Conservation (phyloP, 768 basidiomycete genomes). For the Mycena polygramma region DNA sequence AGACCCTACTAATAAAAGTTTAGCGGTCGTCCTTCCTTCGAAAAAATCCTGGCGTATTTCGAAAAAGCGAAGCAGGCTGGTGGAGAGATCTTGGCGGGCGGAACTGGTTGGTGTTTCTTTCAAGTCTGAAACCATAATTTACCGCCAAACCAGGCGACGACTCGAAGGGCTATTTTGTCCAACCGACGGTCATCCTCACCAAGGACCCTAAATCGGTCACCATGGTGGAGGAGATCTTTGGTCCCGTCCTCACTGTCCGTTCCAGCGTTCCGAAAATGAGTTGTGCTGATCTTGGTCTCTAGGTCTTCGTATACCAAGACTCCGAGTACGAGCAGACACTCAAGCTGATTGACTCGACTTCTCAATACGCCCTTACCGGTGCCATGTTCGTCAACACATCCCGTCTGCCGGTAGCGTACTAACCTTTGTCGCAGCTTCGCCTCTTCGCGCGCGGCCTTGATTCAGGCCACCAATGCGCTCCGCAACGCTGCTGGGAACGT, state of each 20-base stretch:
- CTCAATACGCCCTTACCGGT: constrained; percentile 94
- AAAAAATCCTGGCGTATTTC: constrained; percentile 87
- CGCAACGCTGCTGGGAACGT: constrained; percentile 96
- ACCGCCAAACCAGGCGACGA: constrained; percentile 71
- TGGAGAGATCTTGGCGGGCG: constrained; percentile 91
- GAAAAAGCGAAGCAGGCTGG: constrained; percentile 89
- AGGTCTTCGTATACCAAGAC: constrained; percentile 93
- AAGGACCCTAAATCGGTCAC: constrained; percentile 91
- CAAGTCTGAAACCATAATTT: neutral
- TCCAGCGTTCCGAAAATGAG: constrained; percentile 8
- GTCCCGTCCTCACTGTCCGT: constrained; percentile 90
- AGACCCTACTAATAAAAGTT: constrained; percentile 15
- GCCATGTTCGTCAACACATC: constrained; percentile 73
- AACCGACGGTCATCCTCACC: constrained; percentile 94
- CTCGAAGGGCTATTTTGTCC: constrained; percentile 92
- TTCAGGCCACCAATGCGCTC: constrained; percentile 84
- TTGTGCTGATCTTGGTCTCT: constrained; percentile 9
- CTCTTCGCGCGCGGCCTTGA: constrained; percentile 81
- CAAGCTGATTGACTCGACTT: constrained; percentile 88
- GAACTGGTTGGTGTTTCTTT: constrained; percentile 64
- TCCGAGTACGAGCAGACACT: constrained; percentile 88
- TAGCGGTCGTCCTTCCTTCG: constrained; percentile 89
- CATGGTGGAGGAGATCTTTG: constrained; percentile 96
- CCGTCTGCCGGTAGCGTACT: constrained; percentile 13
- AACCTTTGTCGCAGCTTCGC: constrained; percentile 69